Conservation (phyloP, 345 rosid genomes). For the Eucalyptus pauciflora region DNA sequence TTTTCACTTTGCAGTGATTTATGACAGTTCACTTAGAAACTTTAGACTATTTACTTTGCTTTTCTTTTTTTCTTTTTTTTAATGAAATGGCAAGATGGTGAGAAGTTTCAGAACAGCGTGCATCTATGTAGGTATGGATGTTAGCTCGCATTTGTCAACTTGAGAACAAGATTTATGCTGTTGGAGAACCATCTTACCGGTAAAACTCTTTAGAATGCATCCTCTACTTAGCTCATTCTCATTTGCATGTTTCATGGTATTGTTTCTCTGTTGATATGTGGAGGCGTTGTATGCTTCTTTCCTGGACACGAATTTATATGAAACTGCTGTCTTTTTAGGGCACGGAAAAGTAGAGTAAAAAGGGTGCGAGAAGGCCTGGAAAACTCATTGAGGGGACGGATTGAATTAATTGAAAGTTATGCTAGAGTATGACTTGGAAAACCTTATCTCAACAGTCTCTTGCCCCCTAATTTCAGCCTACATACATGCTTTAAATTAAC, state of each 20-base stretch:
- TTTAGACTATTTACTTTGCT: background rate
- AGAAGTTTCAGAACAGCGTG: background rate
- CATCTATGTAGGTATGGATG: conserved; percentile 65
- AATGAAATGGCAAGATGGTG: background rate
- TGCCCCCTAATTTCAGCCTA: background rate
- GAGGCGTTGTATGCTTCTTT: background rate
- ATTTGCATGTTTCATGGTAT: background rate
- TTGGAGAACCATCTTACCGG: conserved; percentile 96
- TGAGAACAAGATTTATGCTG: conserved; percentile 91
- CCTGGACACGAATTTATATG: background rate
- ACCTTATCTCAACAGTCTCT: background rate
- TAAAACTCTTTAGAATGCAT: conserved; percentile 4
- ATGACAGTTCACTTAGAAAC: background rate
- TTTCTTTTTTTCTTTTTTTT: background rate
- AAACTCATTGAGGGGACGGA: conserved; percentile 59
- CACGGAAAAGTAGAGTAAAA: conserved; percentile 66
- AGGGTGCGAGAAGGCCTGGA: conserved; percentile 78
- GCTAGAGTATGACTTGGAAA: conserved; percentile 51
- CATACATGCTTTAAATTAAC: background rate
- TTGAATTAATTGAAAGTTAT: conserved; percentile 87
- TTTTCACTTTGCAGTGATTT: background rate
- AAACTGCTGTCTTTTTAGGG: conserved; percentile 19
- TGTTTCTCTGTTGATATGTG: background rate
- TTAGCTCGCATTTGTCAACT: conserved; percentile 93
- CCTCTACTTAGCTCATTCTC: background rate